Conservation (phyloP, 169 alveolate genomes). For the Plasmodium chabaudi region DNA sequence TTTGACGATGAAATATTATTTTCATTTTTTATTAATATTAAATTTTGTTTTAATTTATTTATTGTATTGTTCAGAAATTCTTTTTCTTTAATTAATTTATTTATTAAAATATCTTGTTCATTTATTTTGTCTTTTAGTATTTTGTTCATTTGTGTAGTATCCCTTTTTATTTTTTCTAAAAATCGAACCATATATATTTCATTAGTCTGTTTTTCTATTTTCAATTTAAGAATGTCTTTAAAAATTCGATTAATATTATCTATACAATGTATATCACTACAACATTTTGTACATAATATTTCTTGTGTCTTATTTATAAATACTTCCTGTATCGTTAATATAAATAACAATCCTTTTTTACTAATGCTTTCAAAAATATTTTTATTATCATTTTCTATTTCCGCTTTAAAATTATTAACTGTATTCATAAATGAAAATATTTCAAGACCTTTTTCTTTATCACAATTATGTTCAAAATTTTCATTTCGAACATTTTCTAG, state of each 20-base stretch:
- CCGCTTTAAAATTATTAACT: conserved; percentile 34
- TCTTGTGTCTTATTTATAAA: conserved; percentile 55
- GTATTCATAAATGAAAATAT: conserved; percentile 12
- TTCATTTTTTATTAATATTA: conserved; percentile 51
- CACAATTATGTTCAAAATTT: no score
- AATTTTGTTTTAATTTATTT: conserved; percentile 16
- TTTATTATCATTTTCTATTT: conserved; percentile 20
- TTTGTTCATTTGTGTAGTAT: background rate
- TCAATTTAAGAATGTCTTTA: conserved; percentile 46
- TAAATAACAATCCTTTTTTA: conserved; percentile 23
- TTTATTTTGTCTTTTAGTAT: conserved; percentile 8
- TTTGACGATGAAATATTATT: conserved; percentile 9
- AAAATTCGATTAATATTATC: conserved; percentile 20
- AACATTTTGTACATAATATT: conserved; percentile 45
- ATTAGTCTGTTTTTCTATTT: conserved; percentile 71
- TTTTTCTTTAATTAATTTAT: conserved; percentile 24
- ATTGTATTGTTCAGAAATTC: conserved; percentile 16
- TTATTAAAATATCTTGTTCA: conserved; percentile 23
- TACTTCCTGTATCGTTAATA: conserved; percentile 45
- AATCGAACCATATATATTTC: conserved; percentile 64
- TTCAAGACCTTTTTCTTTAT: background rate
- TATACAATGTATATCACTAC: background rate
- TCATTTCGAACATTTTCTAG: no score
- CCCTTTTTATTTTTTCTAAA: conserved; percentile 42
- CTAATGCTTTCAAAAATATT: conserved; percentile 44